These are phyloP conservation scores for Epichloe scottii DNA, from an alignment of 2,329 filamentous ascomycete species.

Conservation along the genomic window DNA sequence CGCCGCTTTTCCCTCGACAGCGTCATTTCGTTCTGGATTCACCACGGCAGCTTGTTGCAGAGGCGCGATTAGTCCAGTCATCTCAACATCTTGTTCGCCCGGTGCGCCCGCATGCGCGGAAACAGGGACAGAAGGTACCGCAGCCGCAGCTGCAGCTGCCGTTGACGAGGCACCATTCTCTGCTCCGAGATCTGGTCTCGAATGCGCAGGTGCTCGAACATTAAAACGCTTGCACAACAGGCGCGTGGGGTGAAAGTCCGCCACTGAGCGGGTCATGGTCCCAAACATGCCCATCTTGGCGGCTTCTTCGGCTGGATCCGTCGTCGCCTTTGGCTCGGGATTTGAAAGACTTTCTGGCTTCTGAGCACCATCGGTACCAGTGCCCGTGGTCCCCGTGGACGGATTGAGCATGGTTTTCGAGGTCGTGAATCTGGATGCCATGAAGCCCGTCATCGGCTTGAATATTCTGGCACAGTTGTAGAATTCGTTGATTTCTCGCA, in stretches of 20 bases:
- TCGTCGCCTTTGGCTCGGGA: constrained; percentile 20
- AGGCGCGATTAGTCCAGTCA: not conserved
- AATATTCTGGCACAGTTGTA: constrained; percentile 56
- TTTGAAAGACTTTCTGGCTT: constrained; percentile 16
- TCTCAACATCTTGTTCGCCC: not conserved
- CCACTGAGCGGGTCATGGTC: constrained; percentile 60
- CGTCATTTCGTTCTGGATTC: constrained; percentile 57
- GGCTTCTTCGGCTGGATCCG: constrained; percentile 71
- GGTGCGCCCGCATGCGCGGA: not conserved
- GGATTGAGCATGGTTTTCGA: constrained; percentile 34
- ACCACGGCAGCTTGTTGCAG: constrained; percentile 26
- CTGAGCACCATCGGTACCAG: constrained; percentile 5
- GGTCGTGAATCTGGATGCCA: constrained; percentile 87
- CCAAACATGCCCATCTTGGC: constrained; percentile 91
- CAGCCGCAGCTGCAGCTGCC: not conserved
- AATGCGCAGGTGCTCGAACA: constrained; percentile 62
- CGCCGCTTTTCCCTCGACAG: constrained; percentile 57
- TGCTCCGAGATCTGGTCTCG: constrained; percentile 37
- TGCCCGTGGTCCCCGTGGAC: constrained; percentile 7
- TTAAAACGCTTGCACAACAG: constrained; percentile 93
- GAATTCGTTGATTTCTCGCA: constrained; percentile 70
- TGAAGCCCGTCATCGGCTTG: constrained; percentile 79
- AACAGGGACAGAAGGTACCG: not conserved
- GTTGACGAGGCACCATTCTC: constrained; percentile 11
- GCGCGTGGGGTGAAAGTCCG: constrained; percentile 67